Base-by-base conservation (phyloP, 352 stramenopile genomes). In the Phytophthora tubulina region DNA sequence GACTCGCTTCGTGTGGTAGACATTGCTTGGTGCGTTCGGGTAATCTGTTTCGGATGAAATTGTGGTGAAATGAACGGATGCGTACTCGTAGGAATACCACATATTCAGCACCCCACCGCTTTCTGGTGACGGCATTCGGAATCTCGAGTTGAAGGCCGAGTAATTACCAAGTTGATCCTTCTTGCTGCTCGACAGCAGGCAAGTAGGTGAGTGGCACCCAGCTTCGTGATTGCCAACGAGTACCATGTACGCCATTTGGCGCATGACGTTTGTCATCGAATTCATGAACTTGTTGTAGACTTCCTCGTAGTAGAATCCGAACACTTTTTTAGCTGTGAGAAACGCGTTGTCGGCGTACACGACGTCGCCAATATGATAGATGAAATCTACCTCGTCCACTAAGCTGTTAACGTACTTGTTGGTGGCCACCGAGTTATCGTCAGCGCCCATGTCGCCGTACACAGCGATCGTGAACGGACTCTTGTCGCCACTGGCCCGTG, bases 261-360 rank as follows among this genome's bases (percentile, higher is more conserved):
- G 33, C 73, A 84, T 80, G 11, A 76, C 46, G 36, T 73, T 70
- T 4, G 79, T 65, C 62, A 91, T 75, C 21, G 70, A 70, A 35
- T 86, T 81, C 84, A 95, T 90, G 79, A 78, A 95, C 38, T 75
- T 67, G 64, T 95, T 91, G 69, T 86, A 95, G 3, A 77, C 30
- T 58, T 81, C 51, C 52, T 84, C 76, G 53, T 84, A 84, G 51
- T 65, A 79, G 39, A 81, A 80, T 0, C 63, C 76, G 7, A 77
- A 65, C 3, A 60, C 50, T 6, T 56, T 70, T 21, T 72, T 70
- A n/a, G 66, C 64, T 2, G 64, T 67, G 6, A 79, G 64, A 46
- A 73, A 79, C 3, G 62, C 50, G 14, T 79, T 76, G 51, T 82
- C 75, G 8, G 75, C 71, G 46, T 82, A 82, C 13, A 66, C 59